Conservation (phyloP, 169 alveolate genomes). For the Blepharisma undulans region DNA sequence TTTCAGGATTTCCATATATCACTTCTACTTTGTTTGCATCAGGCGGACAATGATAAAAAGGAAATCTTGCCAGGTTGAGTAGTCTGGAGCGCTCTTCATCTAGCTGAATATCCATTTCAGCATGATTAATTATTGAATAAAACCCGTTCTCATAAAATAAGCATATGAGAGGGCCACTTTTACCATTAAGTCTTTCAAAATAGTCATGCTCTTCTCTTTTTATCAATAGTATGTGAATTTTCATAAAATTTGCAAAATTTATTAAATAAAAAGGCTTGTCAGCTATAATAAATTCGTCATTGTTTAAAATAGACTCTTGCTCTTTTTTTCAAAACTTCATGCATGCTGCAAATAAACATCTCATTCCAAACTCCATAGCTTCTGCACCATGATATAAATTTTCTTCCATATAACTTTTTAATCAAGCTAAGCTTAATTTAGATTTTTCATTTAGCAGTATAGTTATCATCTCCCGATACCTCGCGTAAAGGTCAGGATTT, state of each 20-base stretch:
- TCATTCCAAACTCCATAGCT: background rate
- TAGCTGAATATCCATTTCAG: background rate
- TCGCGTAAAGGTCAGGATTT: background rate
- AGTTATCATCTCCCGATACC: background rate
- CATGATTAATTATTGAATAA: background rate
- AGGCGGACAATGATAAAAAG: background rate
- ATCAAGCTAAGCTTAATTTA: background rate
- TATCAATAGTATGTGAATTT: background rate
- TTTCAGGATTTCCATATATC: background rate
- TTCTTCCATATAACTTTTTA: background rate
- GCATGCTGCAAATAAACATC: background rate
- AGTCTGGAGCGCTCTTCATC: background rate
- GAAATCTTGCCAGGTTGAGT: background rate
- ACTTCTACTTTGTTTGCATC: background rate
- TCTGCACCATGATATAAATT: background rate
- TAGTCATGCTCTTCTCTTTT: background rate
- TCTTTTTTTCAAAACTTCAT: background rate
- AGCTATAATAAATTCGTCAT: background rate
- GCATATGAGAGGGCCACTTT: background rate
- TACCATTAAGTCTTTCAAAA: background rate
- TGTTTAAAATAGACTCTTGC: background rate
- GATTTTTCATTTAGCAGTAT: background rate
- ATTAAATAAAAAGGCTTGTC: background rate
- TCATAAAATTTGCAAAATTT: background rate
- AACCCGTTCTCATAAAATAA: background rate